Conservation (phyloP, 2,329 filamentous ascomycete genomes). For the Botrytis porri region DNA sequence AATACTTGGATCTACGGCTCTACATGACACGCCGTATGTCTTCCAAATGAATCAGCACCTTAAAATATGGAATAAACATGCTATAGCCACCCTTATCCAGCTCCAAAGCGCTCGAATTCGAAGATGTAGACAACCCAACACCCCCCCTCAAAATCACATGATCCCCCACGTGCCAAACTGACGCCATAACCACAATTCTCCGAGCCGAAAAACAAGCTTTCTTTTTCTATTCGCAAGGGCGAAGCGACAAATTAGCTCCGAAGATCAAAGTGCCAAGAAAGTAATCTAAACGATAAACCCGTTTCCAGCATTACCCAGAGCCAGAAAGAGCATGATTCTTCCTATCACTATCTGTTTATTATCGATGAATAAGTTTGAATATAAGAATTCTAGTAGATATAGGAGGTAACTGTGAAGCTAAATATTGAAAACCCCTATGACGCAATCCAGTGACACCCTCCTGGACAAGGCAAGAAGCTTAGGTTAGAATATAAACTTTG, state of each 20-base stretch:
- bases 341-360: not conserved
- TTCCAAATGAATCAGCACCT: not conserved
- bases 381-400: not conserved
- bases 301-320: not conserved
- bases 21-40: not conserved
- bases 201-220: not conserved
- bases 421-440: not conserved
- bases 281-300: not conserved
- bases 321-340: fast-evolving
- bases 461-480: too few relatives aligned
- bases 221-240: too few relatives aligned
- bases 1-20: too few relatives aligned
- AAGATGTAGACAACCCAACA: not conserved
- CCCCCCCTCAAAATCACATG: not conserved
- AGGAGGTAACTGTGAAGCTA: too few relatives aligned
- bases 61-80: not conserved
- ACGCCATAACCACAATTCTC: not conserved
- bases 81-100: fast-evolving
- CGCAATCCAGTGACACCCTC: not conserved
- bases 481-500: too few relatives aligned
- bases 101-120: not conserved
- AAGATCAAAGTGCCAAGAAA: not conserved
- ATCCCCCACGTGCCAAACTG: fast-evolving
- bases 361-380: not conserved
- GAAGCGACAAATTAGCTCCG: not conserved